These are phyloP conservation scores for Neurospora hispaniola DNA, from an alignment of 495 filamentous ascomycete species.

Conservation along the genomic window DNA sequence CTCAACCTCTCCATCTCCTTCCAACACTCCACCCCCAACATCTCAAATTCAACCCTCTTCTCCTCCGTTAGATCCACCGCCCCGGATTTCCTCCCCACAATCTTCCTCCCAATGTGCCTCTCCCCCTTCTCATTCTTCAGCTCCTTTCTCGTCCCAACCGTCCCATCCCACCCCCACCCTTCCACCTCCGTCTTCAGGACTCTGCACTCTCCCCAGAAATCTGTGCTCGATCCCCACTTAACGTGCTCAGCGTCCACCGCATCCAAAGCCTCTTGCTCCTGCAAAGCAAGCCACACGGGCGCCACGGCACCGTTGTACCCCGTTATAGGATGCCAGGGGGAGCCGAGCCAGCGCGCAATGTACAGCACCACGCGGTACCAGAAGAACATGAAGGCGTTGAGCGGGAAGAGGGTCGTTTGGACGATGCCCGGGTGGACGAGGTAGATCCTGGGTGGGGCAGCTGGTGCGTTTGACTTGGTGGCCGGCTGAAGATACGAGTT, in stretches of 20 bases:
- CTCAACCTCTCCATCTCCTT: constrained; percentile 75
- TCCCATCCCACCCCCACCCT: constrained; percentile 76
- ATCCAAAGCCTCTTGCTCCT: constrained; percentile 55
- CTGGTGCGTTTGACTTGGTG: not conserved
- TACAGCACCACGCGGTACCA: constrained; percentile 50
- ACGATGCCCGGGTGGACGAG: constrained; percentile 82
- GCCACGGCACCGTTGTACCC: constrained; percentile 69
- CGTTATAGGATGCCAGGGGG: constrained; percentile 71
- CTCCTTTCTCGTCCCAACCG: constrained; percentile 40
- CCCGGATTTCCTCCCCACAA: constrained; percentile 44
- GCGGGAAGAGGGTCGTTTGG: constrained; percentile 64
- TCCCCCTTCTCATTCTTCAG: constrained; percentile 30
- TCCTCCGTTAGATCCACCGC: constrained; percentile 52
- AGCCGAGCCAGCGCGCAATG: constrained; percentile 66
- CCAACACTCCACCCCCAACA: constrained; percentile 64
- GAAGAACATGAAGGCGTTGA: constrained; percentile 53
- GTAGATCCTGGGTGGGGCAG: constrained; percentile 49
- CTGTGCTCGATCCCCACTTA: constrained; percentile 77
- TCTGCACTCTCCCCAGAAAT: constrained; percentile 44
- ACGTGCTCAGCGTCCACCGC: constrained; percentile 39
- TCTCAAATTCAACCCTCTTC: constrained; percentile 60
- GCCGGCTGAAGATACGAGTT: constrained; percentile 21
- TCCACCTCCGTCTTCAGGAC: constrained; percentile 67
- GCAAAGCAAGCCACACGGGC: constrained; percentile 68
- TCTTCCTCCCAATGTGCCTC: constrained; percentile 20